Evolutionary conservation across 1,284 basidiomycete species (phyloP), one percentile per base, ranked within the genome.

Genomic region (Volvariella volvacea): DNA sequence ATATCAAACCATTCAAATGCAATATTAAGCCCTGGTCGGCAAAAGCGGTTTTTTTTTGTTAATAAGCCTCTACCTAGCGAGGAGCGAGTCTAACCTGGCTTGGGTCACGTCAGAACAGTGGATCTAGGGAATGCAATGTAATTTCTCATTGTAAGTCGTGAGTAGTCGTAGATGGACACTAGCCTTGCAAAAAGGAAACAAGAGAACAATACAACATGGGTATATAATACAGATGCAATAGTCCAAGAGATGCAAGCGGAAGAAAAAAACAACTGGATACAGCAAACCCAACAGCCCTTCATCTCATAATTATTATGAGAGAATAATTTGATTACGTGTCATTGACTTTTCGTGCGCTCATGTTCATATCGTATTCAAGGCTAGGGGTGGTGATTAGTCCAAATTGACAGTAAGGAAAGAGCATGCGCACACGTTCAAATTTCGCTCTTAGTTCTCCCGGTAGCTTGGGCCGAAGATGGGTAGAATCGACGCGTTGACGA

Each of bases 351-450:
- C 25, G 25, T 28, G 6, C 25, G 25, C 12, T 28, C 25, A 12
- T 12, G 25, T 28, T 28, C 25, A 28, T 28, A 12, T 28, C 25
- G 25, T 28, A 28, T 28, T 28, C 25, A 28, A 6, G 25, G 25
- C 25, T 28, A 28, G 25, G 12, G 25, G 25, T 6, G 12, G 25
- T 6, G 25, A 28, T 28, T 6, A 28, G 25, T 6, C 12, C 59
- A 88, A 70, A 39, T 58, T 60, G 20, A 66, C 59, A 20, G 88
- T 63, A 53, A 83, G 80, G 10, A 59, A 78, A 80, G 12, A 63
- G 52, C 50, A 71, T 74, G 15, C 80, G 66, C 55, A 87, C 83
- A 30, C 81, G 80, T 54, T 88, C 84, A 20, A 85, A 54, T 47
- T 78, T 76, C 8, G 56, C 51, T 34, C 76, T 70, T 51, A 78